Evolutionary conservation across 169 alveolate species (phyloP), one percentile per base, ranked within the genome.

Genomic region (Plasmodium gallinaceum): DNA sequence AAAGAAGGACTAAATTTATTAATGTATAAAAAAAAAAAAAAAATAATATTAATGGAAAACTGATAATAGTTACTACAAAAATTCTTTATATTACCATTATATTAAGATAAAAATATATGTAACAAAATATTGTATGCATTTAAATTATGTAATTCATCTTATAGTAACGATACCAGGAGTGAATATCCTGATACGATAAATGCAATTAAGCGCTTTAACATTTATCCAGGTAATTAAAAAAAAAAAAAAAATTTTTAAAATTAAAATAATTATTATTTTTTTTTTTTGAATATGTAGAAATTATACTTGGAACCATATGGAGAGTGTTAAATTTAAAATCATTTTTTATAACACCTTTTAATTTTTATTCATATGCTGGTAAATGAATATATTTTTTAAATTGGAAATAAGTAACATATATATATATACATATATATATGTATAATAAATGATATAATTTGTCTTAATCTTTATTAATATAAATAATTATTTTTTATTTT

Each of bases 111-210:
- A 32, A 32, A 18, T 9, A 65, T 65, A 65, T 32, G 9, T 4
- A 65, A 0, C 5, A 32, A 7, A 16, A 65, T 37, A n/a, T 16
- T 54, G 22, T 54, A 4, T 43, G 6, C 0, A 14, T 39, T 2
- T 16, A 10, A 64, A 39, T n/a, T 37, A 32, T 32, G 1, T 32
- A 32, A 32, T 32, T 32, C 39, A 2, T 32, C 39, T 2, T 32
- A 16, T 70, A 80, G 90, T 7, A 57, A 66, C 5, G 90, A 80
- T 45, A 58, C 65, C 60, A 66, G 90, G 32, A 80, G 90, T 20
- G 90, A 80, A n/a, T 54, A 80, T 42, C 90, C 90, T 32, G 57
- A 80, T 37, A 66, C 83, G 7, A 80, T 80, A 69, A 80, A 80
- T 54, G 90, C 90, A 22, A 37, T 80, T 10, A 20, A 57, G 26